A percentile compares a stretch with the other conserved stretches of the same genome.
Conservation (phyloP, 148 eudicot genomes). For the Salicornia ramosissima region DNA sequence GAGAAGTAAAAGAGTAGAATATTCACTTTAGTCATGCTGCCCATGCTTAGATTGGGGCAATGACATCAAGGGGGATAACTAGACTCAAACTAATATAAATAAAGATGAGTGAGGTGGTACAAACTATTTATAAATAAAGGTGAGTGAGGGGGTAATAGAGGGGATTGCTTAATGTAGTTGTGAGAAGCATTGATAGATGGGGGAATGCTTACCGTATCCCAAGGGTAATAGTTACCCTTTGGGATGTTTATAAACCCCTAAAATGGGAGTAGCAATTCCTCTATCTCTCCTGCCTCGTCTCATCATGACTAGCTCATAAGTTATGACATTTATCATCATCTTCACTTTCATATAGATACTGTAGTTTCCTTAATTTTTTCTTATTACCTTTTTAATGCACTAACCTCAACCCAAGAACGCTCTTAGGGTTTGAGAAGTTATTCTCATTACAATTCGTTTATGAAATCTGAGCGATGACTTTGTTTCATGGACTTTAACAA, state of each 20-base stretch:
- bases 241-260: not conserved
- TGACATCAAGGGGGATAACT: not conserved
- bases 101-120: not conserved
- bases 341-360: too few relatives aligned
- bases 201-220: not conserved
- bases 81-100: not conserved
- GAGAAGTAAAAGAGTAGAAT: too few relatives aligned
- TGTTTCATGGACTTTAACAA: not conserved
- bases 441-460: not conserved
- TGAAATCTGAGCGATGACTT: not conserved
- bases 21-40: too few relatives aligned
- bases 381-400: not conserved
- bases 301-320: not conserved
- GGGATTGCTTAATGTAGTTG: not conserved
- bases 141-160: not conserved
- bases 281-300: not conserved
- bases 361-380: too few relatives aligned
- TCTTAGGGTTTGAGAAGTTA: not conserved
- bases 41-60: not conserved
- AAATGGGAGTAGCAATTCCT: not conserved
- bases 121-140: too few relatives aligned
- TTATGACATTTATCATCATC: not conserved
- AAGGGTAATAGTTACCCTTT: not conserved
- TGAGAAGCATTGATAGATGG: not conserved
- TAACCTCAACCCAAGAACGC: not conserved